These are phyloP conservation scores for Flaveria bidentis DNA, from an alignment of 129 eudicot genomes.

Conservation along the genomic window DNA sequence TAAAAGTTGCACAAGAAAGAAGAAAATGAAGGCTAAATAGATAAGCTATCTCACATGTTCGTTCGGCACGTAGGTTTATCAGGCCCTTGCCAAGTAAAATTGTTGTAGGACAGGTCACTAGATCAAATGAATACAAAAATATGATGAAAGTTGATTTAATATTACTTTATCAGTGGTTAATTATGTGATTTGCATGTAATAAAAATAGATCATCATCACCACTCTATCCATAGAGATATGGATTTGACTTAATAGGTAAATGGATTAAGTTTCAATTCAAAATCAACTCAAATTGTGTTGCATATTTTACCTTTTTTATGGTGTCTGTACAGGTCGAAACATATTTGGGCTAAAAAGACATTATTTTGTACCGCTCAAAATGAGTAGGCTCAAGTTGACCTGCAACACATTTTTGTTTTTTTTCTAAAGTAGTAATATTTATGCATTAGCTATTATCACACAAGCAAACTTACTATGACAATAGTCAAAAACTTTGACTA, in stretches of 20 bases:
- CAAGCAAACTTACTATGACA: neutral
- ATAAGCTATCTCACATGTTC: slow-evolving; percentile 49
- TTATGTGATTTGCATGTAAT: neutral
- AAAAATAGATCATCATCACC: neutral
- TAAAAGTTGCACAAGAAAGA: neutral
- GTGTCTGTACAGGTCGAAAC: neutral
- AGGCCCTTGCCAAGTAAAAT: slow-evolving; percentile 73
- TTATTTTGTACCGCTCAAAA: neutral
- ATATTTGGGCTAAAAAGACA: neutral
- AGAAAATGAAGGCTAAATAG: neutral
- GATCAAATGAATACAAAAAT: slow-evolving; percentile 19
- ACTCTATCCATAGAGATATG: neutral
- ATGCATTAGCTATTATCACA: neutral
- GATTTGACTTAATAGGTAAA: neutral
- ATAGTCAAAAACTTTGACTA: neutral
- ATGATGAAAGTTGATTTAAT: neutral
- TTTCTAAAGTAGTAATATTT: neutral
- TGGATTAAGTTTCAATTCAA: neutral
- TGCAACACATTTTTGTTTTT: neutral
- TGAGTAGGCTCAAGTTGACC: neutral
- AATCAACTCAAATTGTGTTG: neutral
- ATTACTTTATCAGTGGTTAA: neutral
- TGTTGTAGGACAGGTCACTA: slow-evolving; percentile 88
- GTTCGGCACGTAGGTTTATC: slow-evolving; percentile 51
- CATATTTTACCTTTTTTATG: neutral